A percentile compares a stretch with the other conserved stretches of the same genome.
These are phyloP conservation scores for Fusarium torreyae DNA, from an alignment of 2,329 filamentous ascomycete genomes.

Conservation along the genomic window DNA sequence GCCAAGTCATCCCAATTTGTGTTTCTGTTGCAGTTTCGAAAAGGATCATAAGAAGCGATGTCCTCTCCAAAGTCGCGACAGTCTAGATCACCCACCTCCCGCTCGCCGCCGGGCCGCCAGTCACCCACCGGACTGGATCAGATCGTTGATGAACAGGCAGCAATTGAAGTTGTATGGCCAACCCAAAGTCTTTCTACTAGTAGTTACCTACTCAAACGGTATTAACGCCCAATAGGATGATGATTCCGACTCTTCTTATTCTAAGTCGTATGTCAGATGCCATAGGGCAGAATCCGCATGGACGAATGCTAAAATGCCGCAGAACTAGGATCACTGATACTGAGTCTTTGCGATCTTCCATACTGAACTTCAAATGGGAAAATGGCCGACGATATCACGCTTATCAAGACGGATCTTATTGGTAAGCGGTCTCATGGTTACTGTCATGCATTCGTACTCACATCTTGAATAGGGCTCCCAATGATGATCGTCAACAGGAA, in stretches of 20 bases:
- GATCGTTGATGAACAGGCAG: not conserved
- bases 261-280: constrained; percentile 9
- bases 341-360: constrained; percentile 37
- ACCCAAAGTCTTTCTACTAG: fast-evolving
- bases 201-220: not conserved
- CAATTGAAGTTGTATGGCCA: constrained; percentile 34
- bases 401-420: constrained; percentile 61
- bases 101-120: constrained; percentile 2
- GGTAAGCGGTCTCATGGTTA: not conserved
- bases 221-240: constrained; percentile 8
- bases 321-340: constrained; percentile 39
- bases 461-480: constrained; percentile 39
- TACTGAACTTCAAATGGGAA: constrained; percentile 56
- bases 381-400: constrained; percentile 66
- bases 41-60: constrained; percentile 7
- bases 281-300: fast-evolving
- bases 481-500: constrained; percentile 50
- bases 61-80: constrained; percentile 22
- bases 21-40: not conserved
- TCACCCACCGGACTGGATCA: not conserved
- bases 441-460: fast-evolving
- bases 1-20: not conserved
- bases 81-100: constrained; percentile 2
- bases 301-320: fast-evolving
- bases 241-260: constrained; percentile 39